Conservation (phyloP, 129 eudicot genomes). For the Centella asiatica region DNA sequence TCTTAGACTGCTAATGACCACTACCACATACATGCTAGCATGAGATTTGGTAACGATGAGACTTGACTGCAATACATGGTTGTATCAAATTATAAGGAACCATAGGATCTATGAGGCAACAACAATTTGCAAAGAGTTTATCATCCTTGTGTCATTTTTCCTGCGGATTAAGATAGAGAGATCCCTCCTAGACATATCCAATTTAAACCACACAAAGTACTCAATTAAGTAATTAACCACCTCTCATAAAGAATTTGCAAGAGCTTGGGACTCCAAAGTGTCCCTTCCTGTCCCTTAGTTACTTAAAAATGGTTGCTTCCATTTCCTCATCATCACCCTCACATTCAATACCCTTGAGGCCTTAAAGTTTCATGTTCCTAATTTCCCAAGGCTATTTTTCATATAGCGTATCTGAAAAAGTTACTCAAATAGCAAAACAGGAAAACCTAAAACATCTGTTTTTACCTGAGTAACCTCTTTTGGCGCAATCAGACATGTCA, state of each 20-base stretch:
- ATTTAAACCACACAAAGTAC: too few species aligned
- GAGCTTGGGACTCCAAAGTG: background rate
- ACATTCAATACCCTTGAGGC: background rate
- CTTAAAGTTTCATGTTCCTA: conserved; percentile 3
- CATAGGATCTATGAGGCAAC: too few species aligned
- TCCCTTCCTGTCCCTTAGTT: background rate
- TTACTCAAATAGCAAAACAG: background rate
- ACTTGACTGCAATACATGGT: too few species aligned
- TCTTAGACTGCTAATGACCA: too few species aligned
- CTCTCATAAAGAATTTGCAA: background rate
- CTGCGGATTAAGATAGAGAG: too few species aligned
- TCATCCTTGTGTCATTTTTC: too few species aligned
- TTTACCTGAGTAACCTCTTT: conserved; percentile 67
- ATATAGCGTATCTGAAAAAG: background rate
- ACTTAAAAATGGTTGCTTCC: background rate
- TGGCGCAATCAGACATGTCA: conserved; percentile 89
- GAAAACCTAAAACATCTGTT: background rate
- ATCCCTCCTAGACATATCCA: too few species aligned
- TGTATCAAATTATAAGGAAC: too few species aligned
- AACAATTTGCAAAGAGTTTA: too few species aligned
- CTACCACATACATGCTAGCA: too few species aligned
- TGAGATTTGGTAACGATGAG: too few species aligned
- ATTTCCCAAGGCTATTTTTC: background rate
- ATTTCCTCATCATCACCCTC: background rate
- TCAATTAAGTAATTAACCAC: too few species aligned